Conservation (phyloP, 1,284 basidiomycete species). For the Ceratorhiza oryzae-sativae region DNA sequence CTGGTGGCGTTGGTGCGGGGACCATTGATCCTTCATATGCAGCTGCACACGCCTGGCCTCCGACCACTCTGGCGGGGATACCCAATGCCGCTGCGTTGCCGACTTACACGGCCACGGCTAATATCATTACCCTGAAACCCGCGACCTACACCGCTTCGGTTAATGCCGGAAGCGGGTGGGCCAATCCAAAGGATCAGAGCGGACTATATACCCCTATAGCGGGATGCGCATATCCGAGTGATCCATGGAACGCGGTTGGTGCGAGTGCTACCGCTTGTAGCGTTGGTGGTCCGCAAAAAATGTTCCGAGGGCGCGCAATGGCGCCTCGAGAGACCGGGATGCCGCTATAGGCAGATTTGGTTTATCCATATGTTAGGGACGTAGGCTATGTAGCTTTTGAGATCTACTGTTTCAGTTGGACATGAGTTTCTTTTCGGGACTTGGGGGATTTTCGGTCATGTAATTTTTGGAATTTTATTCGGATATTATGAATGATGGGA, state of each 20-base stretch:
- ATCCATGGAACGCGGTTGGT: conserved; percentile 73
- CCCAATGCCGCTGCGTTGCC: conserved; percentile 60
- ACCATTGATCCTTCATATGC: conserved; percentile 53
- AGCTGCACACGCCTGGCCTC: conserved; percentile 65
- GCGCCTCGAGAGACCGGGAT: conserved; percentile 6
- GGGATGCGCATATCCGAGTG: conserved; percentile 74
- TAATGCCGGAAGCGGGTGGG: conserved; percentile 78
- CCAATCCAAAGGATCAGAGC: conserved; percentile 53
- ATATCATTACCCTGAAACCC: conserved; percentile 61
- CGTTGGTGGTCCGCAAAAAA: conserved; percentile 28
- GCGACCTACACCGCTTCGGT: conserved; percentile 61
- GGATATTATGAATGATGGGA: too few species aligned
- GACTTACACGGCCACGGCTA: conserved; percentile 72
- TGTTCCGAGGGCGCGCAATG: not conserved
- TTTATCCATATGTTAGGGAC: too few species aligned
- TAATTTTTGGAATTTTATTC: too few species aligned
- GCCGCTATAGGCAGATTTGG: not conserved
- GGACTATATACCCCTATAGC: conserved; percentile 56
- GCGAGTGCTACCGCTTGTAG: conserved; percentile 37
- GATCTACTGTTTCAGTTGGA: too few species aligned
- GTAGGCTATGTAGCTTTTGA: too few species aligned
- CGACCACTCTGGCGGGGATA: conserved; percentile 59
- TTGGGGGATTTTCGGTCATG: too few species aligned
- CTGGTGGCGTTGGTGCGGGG: conserved; percentile 58
- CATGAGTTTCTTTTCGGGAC: too few species aligned